Evolutionary conservation across 2,329 filamentous ascomycete species (phyloP).

Genomic region (Escovopsis sp.): DNA sequence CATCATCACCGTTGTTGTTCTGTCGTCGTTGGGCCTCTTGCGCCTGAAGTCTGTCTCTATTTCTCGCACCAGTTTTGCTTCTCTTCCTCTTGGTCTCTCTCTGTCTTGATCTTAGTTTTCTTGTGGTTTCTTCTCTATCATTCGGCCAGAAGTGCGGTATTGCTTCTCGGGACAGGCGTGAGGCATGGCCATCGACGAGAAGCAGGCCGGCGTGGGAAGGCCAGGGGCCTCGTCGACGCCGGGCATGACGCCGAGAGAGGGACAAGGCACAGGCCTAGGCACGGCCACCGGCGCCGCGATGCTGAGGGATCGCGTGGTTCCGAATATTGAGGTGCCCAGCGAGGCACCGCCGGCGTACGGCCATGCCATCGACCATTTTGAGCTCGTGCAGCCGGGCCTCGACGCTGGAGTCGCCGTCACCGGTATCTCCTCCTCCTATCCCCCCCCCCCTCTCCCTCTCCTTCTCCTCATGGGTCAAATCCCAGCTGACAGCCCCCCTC

Average conservation of each 20-base stretch:
- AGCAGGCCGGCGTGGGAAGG: neutral
- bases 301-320: constrained; percentile 25
- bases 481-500: constrained; percentile 1
- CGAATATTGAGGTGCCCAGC: constrained; percentile 24
- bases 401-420: constrained; percentile 45
- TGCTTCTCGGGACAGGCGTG: no score
- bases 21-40: no score
- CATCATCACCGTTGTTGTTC: no score
- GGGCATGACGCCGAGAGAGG: neutral
- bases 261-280: neutral
- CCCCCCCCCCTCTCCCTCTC: neutral
- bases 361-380: constrained; percentile 37
- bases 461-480: neutral
- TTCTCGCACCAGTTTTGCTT: no score
- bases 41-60: no score
- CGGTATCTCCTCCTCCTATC: constrained; percentile 18
- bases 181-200: neutral
- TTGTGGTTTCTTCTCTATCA: no score
- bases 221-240: constrained; percentile 1
- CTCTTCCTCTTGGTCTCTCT: no score
- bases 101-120: no score
- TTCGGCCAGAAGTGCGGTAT: no score
- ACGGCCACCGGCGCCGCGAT: no score
- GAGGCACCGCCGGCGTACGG: constrained; percentile 44
- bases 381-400: constrained; percentile 46